Conservation (phyloP, 2,329 filamentous ascomycete species). For the Aureobasidium uvarum region DNA sequence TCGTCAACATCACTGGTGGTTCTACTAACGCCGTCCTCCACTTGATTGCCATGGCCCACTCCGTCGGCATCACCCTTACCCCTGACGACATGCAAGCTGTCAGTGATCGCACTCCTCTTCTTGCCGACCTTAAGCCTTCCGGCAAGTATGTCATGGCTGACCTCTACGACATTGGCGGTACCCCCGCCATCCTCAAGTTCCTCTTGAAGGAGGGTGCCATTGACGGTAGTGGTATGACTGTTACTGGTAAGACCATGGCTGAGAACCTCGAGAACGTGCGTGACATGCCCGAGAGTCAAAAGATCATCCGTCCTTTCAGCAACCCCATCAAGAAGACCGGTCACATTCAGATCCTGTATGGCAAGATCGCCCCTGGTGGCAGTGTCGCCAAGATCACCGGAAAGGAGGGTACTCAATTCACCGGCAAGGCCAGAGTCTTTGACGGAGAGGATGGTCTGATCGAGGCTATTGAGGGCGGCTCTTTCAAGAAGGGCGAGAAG, state of each 20-base stretch:
- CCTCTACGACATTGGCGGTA: constrained; percentile 55
- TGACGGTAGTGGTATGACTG: constrained; percentile 50
- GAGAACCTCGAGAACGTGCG: constrained; percentile 55
- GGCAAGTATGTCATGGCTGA: constrained; percentile 60
- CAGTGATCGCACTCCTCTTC: constrained; percentile 51
- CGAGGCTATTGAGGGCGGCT: constrained; percentile 62
- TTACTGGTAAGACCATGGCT: constrained; percentile 52
- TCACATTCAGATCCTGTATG: constrained; percentile 70
- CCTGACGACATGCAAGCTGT: constrained; percentile 54
- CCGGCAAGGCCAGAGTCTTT: constrained; percentile 67
- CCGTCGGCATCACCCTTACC: constrained; percentile 51
- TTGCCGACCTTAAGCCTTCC: constrained; percentile 53
- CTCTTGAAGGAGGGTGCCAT: constrained; percentile 51
- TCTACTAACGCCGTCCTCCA: constrained; percentile 54
- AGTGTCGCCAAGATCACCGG: constrained; percentile 74
- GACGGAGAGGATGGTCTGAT: constrained; percentile 70
- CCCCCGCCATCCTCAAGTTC: constrained; percentile 51
- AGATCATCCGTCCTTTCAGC: constrained; percentile 66
- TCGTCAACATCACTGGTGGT: constrained; percentile 52
- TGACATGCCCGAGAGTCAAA: constrained; percentile 66
- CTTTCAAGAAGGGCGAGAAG: constrained; percentile 73
- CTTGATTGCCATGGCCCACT: constrained; percentile 53
- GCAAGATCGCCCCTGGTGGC: constrained; percentile 66
- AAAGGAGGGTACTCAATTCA: constrained; percentile 68
- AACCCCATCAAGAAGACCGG: constrained; percentile 70